A percentile compares a stretch with the other conserved stretches of the same genome.
These are phyloP conservation scores for Cyberlindnera euphorbiiphila DNA, from an alignment of 805 yeast species.

Conservation along the genomic window DNA sequence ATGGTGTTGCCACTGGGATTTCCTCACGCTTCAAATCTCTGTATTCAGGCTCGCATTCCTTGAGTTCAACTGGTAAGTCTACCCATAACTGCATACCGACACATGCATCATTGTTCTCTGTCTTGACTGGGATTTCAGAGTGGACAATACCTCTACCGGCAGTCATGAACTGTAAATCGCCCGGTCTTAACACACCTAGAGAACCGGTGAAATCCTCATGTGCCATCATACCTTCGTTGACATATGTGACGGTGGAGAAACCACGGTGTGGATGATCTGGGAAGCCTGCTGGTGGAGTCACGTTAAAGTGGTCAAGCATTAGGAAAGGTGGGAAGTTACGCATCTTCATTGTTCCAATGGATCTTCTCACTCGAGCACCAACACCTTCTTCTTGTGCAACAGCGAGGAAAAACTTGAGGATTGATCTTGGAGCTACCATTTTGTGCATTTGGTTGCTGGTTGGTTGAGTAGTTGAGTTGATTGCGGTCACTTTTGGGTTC, in stretches of 20 bases:
- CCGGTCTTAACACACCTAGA: constrained; percentile 70
- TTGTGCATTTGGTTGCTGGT: too few species aligned
- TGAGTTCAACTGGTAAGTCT: constrained; percentile 64
- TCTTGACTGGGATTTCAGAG: constrained; percentile 75
- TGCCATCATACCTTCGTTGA: constrained; percentile 62
- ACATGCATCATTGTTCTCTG: constrained; percentile 44
- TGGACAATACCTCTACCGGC: constrained; percentile 88
- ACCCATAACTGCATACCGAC: constrained; percentile 87
- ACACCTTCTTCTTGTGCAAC: constrained; percentile 78
- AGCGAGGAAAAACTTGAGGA: constrained; percentile 51
- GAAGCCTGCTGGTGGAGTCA: constrained; percentile 64
- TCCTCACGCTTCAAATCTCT: constrained; percentile 69
- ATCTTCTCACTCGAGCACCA: constrained; percentile 82
- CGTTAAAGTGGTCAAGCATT: constrained; percentile 75
- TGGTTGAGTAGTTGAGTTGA: too few species aligned
- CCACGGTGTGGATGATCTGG: constrained; percentile 86
- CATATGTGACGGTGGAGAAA: constrained; percentile 72
- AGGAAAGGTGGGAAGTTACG: constrained; percentile 80
- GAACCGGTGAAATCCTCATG: constrained; percentile 88
- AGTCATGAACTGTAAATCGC: constrained; percentile 91
- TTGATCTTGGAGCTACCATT: constrained; percentile 38
- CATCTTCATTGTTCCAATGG: constrained; percentile 65
- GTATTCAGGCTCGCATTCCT: constrained; percentile 67
- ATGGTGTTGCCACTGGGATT: constrained; percentile 64
- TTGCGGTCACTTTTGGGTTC: neutral